Percentiles rank a stretch among this genome's conserved stretches.
phyloP scores from a whole-genome alignment of 768 basidiomycete genomes.

The Nevesoporus exiguus region DNA sequence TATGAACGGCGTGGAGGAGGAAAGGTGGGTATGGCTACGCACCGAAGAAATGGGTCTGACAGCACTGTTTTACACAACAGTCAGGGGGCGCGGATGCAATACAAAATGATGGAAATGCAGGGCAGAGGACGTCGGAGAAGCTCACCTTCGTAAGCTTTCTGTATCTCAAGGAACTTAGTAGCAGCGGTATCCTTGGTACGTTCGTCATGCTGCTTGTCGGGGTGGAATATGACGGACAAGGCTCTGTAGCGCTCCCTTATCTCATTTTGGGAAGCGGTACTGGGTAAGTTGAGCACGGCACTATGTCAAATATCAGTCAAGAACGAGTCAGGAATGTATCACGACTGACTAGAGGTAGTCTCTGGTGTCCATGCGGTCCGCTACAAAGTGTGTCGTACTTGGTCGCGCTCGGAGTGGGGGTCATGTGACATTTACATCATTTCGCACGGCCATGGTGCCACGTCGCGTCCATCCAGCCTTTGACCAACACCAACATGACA shows the following conservation, averaged over 20 bases:
- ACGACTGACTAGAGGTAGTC: slow-evolving; percentile 31
- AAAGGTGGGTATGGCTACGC: slow-evolving; percentile 20
- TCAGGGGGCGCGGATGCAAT: slow-evolving; percentile 9
- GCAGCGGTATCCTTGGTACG: slow-evolving; percentile 55
- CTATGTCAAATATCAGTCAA: slow-evolving; percentile 22
- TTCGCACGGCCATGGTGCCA: slow-evolving; percentile 27
- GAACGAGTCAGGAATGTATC: neutral
- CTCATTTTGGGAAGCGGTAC: slow-evolving; percentile 59
- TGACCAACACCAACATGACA: slow-evolving; percentile 48
- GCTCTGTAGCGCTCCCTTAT: slow-evolving; percentile 71
- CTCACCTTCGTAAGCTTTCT: slow-evolving; percentile 79
- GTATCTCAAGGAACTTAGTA: slow-evolving; percentile 67
- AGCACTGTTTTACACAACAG: slow-evolving; percentile 44
- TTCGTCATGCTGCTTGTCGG: slow-evolving; percentile 73
- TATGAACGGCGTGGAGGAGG: slow-evolving; percentile 4
- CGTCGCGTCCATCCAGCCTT: slow-evolving; percentile 14
- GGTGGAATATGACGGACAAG: slow-evolving; percentile 78
- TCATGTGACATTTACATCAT: slow-evolving; percentile 23
- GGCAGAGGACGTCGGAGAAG: neutral
- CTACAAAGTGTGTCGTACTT: neutral
- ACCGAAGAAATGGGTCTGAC: slow-evolving; percentile 71
- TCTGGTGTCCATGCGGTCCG: slow-evolving; percentile 11
- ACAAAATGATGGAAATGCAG: neutral
- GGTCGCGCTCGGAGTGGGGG: neutral
- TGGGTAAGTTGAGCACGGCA: slow-evolving; percentile 67